Conservation (phyloP, 192 early-diverging fungal species). For the Gamsiella multidivaricata region DNA sequence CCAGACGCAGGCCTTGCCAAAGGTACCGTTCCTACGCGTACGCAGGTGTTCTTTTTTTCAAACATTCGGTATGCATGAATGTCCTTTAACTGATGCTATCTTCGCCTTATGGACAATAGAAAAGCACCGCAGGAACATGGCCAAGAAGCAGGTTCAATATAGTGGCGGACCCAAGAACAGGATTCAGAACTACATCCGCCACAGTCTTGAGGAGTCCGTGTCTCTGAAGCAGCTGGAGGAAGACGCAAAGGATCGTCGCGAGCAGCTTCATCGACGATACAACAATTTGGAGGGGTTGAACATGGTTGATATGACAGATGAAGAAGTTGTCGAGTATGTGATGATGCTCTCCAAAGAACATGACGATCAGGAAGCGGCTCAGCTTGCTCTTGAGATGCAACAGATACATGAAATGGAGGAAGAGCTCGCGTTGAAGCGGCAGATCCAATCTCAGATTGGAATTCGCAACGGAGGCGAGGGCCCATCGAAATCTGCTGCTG, state of each 20-base stretch:
- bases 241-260: constrained; percentile 34
- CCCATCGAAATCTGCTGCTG: constrained; percentile 1
- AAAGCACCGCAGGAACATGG: constrained; percentile 14
- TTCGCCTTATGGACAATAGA: too few species aligned
- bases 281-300: constrained; percentile 53
- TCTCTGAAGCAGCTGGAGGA: constrained; percentile 27
- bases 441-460: background rate
- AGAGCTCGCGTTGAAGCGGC: background rate
- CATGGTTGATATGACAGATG: constrained; percentile 62
- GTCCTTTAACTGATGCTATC: too few species aligned
- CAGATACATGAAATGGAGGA: constrained; percentile 25
- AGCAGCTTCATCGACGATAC: constrained; percentile 38
- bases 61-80: too few species aligned
- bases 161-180: constrained; percentile 46
- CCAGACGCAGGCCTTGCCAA: constrained; percentile 46
- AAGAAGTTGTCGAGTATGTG: constrained; percentile 67
- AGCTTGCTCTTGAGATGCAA: constrained; percentile 22
- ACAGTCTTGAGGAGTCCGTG: constrained; percentile 36
- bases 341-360: constrained; percentile 62
- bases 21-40: constrained; percentile 11
- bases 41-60: background rate
- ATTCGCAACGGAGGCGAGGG: constrained; percentile 15
- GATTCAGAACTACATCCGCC: constrained; percentile 45
- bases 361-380: constrained; percentile 15
- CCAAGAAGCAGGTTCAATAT: constrained; percentile 30